Evolutionary conservation across 208 protist species (phyloP), one percentile per base, ranked within the genome.

Genomic region (Leptomonas pyrrhocoris): DNA sequence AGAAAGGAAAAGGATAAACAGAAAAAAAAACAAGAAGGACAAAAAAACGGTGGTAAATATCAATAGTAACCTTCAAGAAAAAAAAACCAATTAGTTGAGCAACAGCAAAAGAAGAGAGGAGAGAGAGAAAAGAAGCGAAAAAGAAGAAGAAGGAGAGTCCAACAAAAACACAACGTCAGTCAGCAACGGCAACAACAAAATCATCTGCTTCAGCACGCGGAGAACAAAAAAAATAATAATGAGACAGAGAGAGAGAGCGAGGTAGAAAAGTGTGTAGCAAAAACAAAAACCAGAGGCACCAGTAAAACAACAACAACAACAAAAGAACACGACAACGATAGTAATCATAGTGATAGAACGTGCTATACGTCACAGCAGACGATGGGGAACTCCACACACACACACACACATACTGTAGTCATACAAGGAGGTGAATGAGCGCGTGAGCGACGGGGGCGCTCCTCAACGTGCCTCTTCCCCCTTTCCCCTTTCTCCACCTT

Each of bases 221-320:
- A 21, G 66, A 48, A n/a, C 54, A 59, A 36, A 68, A 65, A 58
- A 73, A 74, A 68, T 40, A 30, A 2, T 21, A 60, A 43, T 8
- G 56, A 40, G 63, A 42, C 18, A 65, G 23, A 66, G 36, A 50
- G 48, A 30, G 53, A 42, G 23, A n/a, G 21, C 25, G 34, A 25
- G 63, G 46, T 21, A 64, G 43, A 69, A 2, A 74, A 54, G 49
- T n/a, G 23, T n/a, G n/a, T n/a, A n/a, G 25, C 51, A 40, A 57
- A 40, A 21, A 40, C 25, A 57, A 57, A 30, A 23, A 8, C 12
- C 21, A 13, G 11, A 30, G n/a, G n/a, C n/a, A 56, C 51, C 16
- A 15, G 15, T 2, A 56, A 19, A 28, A 9, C 28, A 46, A 64
- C 2, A 73, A 40, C 43, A 30, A 43, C 0, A 48, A 36, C n/a